These are phyloP conservation scores for Salvia hispanica DNA, from an alignment of 257 asterid genomes.

Conservation along the genomic window DNA sequence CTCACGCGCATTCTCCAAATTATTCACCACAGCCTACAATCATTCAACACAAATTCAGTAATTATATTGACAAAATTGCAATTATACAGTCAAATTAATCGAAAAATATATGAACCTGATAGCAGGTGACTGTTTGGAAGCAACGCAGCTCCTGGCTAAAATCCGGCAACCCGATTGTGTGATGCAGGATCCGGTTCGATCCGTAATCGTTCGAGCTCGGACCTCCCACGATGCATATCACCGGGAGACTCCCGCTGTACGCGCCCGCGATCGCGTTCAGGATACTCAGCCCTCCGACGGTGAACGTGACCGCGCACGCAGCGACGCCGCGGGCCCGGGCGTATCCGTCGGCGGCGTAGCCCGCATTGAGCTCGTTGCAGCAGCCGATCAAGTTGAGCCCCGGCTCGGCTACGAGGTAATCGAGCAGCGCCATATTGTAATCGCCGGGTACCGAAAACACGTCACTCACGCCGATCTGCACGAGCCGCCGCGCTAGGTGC, in stretches of 20 bases:
- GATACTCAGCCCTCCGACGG: conserved; percentile 47
- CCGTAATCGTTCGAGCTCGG: conserved; percentile 48
- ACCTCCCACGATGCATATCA: conserved; percentile 47
- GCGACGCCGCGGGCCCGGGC: conserved; percentile 46
- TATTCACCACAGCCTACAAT: conserved; percentile 52
- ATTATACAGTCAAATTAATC: too few species aligned
- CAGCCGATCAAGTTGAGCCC: conserved; percentile 43
- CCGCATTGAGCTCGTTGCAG: conserved; percentile 49
- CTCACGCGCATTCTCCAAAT: conserved; percentile 46
- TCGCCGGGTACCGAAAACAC: conserved; percentile 45
- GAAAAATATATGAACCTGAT: too few species aligned
- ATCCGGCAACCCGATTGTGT: conserved; percentile 46
- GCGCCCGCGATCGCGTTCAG: conserved; percentile 47
- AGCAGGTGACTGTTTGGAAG: conserved; percentile 47
- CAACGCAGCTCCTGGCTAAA: conserved; percentile 49
- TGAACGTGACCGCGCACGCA: conserved; percentile 46
- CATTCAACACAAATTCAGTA: too few species aligned
- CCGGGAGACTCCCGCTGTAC: conserved; percentile 44
- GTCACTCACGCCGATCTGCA: conserved; percentile 43
- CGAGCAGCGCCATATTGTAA: conserved; percentile 41
- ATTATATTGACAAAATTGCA: too few species aligned
- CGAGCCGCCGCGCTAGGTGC: conserved; percentile 46
- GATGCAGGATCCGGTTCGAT: conserved; percentile 43
- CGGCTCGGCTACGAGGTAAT: conserved; percentile 43
- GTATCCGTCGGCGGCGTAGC: conserved; percentile 48